Base-by-base conservation (phyloP, 305 asterid genomes). In the Solanum hybrid region DNA sequence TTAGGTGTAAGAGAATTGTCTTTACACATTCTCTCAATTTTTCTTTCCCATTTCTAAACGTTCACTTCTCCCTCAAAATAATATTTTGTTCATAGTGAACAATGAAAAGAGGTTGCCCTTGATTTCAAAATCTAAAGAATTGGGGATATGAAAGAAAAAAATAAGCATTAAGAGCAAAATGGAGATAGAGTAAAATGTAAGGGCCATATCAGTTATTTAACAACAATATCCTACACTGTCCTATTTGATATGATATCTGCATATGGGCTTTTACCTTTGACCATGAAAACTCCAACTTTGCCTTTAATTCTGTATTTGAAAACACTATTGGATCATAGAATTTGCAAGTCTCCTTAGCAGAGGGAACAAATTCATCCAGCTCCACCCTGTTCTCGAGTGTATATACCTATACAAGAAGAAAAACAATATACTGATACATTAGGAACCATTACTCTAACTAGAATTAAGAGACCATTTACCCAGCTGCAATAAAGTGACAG, bases 281-380 rank as follows among this genome's bases (percentile, higher is more conserved):
- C 92, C 91, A 89, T 17, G 92, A 92, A 65, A 90, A 90, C 77
- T 93, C 94, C 91, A 95, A 68, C 90, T 94, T 94, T 78, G 85
- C 91, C 90, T 91, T 95, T 90, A 93, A 41, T 89, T 95, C 94
- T 90, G 89, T 85, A 91, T 89, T 87, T 51, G 90, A 90, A 90
- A 94, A 92, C 41, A 79, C 92, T 22, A 91, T 72, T 32, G 94
- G 94, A 77, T 94, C 96, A 91, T 94, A 94, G 93, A 94, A 94
- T 93, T 91, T 93, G 93, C 93, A 91, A 29, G 88, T 89, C 79
- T 89, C 90, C 88, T 92, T 93, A 89, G 93, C 91, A 6, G 92
- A 89, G 88, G 95, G 91, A 88, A 91, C 86, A 86, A 79, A 85
- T 86, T 93, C 94, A 82, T 93, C 95, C 75, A 90, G 90, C 88